These are phyloP conservation scores for Bromus sterilis DNA, from an alignment of 176 grass and related monocot species.

Conservation along the genomic window DNA sequence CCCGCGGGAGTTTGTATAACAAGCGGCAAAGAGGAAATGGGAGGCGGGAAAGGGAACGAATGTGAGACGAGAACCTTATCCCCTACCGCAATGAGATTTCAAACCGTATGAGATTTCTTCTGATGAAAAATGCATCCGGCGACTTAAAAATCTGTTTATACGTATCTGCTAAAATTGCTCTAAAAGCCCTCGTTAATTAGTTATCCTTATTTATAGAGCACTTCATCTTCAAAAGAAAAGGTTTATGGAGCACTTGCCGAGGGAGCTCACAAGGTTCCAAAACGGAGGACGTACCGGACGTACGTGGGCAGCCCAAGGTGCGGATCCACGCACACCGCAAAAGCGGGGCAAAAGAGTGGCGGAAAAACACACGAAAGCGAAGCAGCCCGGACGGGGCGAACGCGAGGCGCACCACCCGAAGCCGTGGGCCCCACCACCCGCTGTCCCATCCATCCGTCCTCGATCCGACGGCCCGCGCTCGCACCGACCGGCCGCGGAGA, in stretches of 20 bases:
- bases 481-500: constrained; percentile 77
- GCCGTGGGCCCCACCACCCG: not conserved
- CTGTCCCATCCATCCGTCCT: constrained; percentile 1
- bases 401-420: constrained; percentile 35
- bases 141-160: no score
- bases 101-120: no score
- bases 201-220: no score
- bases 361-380: not conserved
- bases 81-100: no score
- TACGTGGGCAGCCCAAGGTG: constrained; percentile 34
- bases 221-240: no score
- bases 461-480: constrained; percentile 13
- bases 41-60: no score
- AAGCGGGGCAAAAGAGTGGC: constrained; percentile 23
- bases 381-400: constrained; percentile 20
- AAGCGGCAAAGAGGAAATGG: no score
- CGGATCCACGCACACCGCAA: constrained; percentile 57
- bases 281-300: not conserved
- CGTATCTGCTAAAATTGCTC: no score
- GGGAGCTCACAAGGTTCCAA: constrained; percentile 10
- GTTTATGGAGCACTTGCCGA: not conserved
- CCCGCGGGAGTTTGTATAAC: no score
- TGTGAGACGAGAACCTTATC: no score
- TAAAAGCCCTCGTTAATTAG: no score
- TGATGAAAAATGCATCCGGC: no score